Evolutionary conservation across 305 asterid genomes (phyloP), one percentile per base, ranked within the genome.

Genomic region (Fraxinus xanthoxyloides): DNA sequence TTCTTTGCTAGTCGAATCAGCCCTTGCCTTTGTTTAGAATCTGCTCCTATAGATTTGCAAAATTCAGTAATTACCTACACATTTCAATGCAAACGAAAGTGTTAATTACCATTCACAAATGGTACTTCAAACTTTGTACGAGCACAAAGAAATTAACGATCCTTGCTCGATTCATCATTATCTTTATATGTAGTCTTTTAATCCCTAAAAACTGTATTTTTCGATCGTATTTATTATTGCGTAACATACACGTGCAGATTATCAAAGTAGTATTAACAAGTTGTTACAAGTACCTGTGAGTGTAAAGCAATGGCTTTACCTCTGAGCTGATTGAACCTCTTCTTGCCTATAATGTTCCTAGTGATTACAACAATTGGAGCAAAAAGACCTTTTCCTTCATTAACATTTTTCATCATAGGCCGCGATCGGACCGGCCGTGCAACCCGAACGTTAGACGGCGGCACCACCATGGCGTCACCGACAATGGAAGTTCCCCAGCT

Each of bases 261-360:
- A 43, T 43, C 17, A 43, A 43, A 43, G 17, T 12, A 48, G 2
- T 15, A 15, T 15, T 48, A 48, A 48, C 1, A 48, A 48, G 7
- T 4, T 48, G 59, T 48, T 15, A 48, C 26, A 56, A 56, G 67
- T 83, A 92, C 99, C 99, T 93, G 99, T 9, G 99, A 95, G 88
- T 95, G 98, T 67, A 95, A 88, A 82, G 99, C 95, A 87, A 95
- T 93, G 81, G 99, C 99, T 88, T 93, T 95, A n/a, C 99, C 98
- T 80, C 99, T 89, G 5, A 95, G 89, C 88, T 91, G 97, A 79
- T 93, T 95, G 89, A 95, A 95, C 35, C 90, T 85, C 84, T 92
- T 95, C 86, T 93, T 95, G 79, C 99, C 99, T 7, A 95, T 77
- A 79, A 95, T 87, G 80, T 90, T 87, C 72, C 99, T 87, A 0